Evolutionary conservation across 2,329 filamentous ascomycete species (phyloP).

Genomic region (Microcyclospora pomicola): DNA sequence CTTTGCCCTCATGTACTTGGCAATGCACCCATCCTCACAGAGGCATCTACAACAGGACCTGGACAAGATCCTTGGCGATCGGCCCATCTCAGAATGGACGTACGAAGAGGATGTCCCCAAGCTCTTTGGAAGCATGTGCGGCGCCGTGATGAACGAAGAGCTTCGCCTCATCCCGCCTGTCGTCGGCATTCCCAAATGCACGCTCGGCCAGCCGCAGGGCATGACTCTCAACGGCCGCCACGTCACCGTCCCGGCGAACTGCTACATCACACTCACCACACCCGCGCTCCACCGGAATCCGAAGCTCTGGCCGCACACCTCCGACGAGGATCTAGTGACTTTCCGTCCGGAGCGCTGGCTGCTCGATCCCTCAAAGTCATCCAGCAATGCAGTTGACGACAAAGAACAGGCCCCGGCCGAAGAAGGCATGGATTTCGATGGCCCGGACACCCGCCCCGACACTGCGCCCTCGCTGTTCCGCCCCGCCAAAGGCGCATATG

Average conservation of each 20-base stretch:
- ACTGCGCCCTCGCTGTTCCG: slow-evolving; percentile 49
- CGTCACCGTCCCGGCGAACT: slow-evolving; percentile 43
- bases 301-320: slow-evolving; percentile 50
- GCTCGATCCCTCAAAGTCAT: slow-evolving; percentile 16
- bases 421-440: slow-evolving; percentile 32
- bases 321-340: slow-evolving; percentile 46
- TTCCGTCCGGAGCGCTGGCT: slow-evolving; percentile 66
- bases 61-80: slow-evolving; percentile 47
- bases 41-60: slow-evolving; percentile 54
- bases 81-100: slow-evolving; percentile 50
- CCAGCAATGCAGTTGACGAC: slow-evolving; percentile 10
- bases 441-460: slow-evolving; percentile 42
- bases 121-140: slow-evolving; percentile 55
- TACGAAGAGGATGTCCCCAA: slow-evolving; percentile 54
- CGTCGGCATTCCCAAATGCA: slow-evolving; percentile 56
- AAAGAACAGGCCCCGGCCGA: slow-evolving; percentile 26
- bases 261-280: slow-evolving; percentile 42
- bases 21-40: slow-evolving; percentile 50
- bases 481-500: slow-evolving; percentile 38
- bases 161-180: slow-evolving; percentile 61
- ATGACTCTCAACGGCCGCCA: slow-evolving; percentile 46
- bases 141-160: slow-evolving; percentile 65
- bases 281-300: slow-evolving; percentile 53
- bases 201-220: slow-evolving; percentile 35
- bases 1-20: slow-evolving; percentile 55